Evolutionary conservation across 805 yeast genomes (phyloP).

Genomic region (Candida ipomoeae): DNA sequence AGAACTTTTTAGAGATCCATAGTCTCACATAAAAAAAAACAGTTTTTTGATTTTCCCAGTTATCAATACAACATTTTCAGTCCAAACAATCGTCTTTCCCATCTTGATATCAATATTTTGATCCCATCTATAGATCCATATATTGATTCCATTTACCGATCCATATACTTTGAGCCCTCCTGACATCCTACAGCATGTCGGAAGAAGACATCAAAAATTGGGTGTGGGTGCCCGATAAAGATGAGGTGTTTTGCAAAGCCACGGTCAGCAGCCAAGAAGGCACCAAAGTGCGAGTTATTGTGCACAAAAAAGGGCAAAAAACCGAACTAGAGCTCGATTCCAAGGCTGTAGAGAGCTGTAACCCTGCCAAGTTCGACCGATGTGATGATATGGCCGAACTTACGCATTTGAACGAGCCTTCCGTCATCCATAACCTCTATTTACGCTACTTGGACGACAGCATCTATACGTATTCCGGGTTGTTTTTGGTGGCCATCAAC

Average conservation of each 20-base stretch:
- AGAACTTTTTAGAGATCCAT: not conserved
- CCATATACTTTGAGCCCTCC: too few relatives aligned
- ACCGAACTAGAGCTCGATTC: constrained; percentile 41
- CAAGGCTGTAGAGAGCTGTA: constrained; percentile 55
- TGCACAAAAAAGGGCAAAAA: constrained; percentile 39
- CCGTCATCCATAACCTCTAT: constrained; percentile 82
- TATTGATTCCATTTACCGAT: too few relatives aligned
- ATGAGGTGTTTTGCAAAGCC: constrained; percentile 57
- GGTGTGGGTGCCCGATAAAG: constrained; percentile 77
- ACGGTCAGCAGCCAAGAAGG: constrained; percentile 44
- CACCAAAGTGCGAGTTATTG: constrained; percentile 35
- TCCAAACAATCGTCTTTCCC: too few relatives aligned
- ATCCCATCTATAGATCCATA: too few relatives aligned
- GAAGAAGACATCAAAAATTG: constrained; percentile 41
- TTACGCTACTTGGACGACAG: constrained; percentile 71
- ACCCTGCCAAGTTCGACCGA: constrained; percentile 85
- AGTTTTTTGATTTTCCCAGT: too few relatives aligned
- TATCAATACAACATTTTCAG: too few relatives aligned
- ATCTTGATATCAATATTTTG: too few relatives aligned
- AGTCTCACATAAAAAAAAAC: not conserved
- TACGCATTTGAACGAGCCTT: constrained; percentile 91
- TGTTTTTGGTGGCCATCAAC: constrained; percentile 90
- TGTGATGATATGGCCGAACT: constrained; percentile 95
- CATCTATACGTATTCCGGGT: constrained; percentile 92
- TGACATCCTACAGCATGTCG: not conserved